Percentiles rank a stretch among this genome's conserved stretches.
phyloP scores from a whole-genome alignment of 768 basidiomycete species.

The Boletus sp. region DNA sequence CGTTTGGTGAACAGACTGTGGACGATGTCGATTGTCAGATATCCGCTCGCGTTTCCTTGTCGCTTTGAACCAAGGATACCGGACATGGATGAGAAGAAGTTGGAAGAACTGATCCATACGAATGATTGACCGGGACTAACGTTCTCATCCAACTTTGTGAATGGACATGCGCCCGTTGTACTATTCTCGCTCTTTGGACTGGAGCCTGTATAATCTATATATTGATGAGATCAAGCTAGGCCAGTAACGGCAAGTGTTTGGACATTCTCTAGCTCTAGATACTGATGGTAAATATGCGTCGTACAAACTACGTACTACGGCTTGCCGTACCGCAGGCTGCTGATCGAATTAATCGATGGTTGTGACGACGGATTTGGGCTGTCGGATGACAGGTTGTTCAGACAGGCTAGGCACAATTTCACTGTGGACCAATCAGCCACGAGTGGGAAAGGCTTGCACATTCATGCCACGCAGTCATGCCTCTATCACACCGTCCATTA shows the following conservation, averaged over 20 bases:
- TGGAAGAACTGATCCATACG: conserved; percentile 11
- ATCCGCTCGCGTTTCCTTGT: conserved; percentile 16
- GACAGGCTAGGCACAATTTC: conserved; percentile 10
- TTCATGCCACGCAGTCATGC: conserved; percentile 10
- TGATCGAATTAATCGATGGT: conserved; percentile 21
- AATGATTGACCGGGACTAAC: neutral
- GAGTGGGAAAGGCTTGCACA: conserved; percentile 20
- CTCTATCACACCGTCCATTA: conserved; percentile 16
- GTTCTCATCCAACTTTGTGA: no score
- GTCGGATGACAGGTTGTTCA: conserved; percentile 14
- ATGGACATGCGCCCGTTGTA: neutral
- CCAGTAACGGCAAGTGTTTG: no score
- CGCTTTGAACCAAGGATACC: conserved; percentile 11
- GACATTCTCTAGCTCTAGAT: neutral
- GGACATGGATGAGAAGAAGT: conserved; percentile 4
- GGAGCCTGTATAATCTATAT: neutral
- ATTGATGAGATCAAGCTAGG: neutral
- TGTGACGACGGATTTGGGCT: conserved; percentile 4
- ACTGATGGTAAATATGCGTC: neutral
- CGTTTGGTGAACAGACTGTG: neutral
- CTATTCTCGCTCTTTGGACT: neutral
- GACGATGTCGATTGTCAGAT: conserved; percentile 2
- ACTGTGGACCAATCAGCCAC: conserved; percentile 14
- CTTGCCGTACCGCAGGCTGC: neutral
- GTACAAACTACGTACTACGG: no score